Percentiles rank a stretch among this genome's conserved stretches.
These are phyloP conservation scores for Herpotrichia juniperi DNA, from an alignment of 2,329 filamentous ascomycete species.

Conservation along the genomic window DNA sequence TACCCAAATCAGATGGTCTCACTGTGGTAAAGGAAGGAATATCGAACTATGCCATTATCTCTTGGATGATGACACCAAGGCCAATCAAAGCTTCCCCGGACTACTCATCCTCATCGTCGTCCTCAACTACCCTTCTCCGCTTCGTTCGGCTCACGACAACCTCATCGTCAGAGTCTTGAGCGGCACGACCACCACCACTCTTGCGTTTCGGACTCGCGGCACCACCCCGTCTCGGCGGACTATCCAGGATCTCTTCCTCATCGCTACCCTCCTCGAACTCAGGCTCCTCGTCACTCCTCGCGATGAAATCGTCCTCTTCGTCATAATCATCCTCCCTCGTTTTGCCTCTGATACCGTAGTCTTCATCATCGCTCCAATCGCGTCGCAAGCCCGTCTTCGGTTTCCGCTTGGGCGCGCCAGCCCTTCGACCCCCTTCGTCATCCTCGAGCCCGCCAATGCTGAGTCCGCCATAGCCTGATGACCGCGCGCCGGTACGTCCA, in stretches of 20 bases:
- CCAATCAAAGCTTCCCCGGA: background rate
- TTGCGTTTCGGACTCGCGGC: slow-evolving; percentile 48
- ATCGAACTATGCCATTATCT: background rate
- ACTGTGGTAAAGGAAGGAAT: background rate
- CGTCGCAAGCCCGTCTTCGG: slow-evolving; percentile 48
- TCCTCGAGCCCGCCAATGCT: slow-evolving; percentile 75
- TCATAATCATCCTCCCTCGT: slow-evolving; percentile 77
- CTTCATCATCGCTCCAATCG: slow-evolving; percentile 74
- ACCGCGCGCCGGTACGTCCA: slow-evolving; percentile 58
- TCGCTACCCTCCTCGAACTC: slow-evolving; percentile 66
- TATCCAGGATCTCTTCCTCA: slow-evolving; percentile 50
- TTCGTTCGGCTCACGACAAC: slow-evolving; percentile 38
- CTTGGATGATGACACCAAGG: too few relatives aligned
- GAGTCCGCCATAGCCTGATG: slow-evolving; percentile 59
- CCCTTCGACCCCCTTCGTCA: slow-evolving; percentile 52
- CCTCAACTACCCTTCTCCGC: slow-evolving; percentile 54
- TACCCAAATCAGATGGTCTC: background rate
- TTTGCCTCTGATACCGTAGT: slow-evolving; percentile 66
- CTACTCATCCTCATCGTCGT: slow-evolving; percentile 56
- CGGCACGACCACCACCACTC: slow-evolving; percentile 30
- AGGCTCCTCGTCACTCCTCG: slow-evolving; percentile 75
- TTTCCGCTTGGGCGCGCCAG: slow-evolving; percentile 32
- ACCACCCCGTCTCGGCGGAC: slow-evolving; percentile 34
- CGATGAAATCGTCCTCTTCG: slow-evolving; percentile 79
- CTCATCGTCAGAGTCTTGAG: slow-evolving; percentile 46